These are phyloP conservation scores for Wickerhamomyces sydowiorum DNA, from an alignment of 805 yeast species.

Conservation along the genomic window DNA sequence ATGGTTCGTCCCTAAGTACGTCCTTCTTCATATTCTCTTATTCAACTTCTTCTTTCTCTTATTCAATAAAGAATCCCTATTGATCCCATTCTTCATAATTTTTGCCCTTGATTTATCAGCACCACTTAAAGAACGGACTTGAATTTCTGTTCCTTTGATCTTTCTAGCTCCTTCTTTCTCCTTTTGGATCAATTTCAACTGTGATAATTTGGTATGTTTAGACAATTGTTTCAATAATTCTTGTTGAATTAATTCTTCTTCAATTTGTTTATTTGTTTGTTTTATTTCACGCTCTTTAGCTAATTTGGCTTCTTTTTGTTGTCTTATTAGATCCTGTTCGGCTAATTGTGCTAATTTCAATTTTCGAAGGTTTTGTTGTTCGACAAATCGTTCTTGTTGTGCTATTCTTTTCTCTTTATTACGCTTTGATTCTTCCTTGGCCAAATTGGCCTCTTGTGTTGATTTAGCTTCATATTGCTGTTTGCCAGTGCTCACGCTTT, in stretches of 20 bases:
- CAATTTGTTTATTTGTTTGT: constrained; percentile 8
- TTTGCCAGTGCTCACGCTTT: constrained; percentile 25
- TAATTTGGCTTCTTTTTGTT: constrained; percentile 14
- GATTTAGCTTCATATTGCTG: constrained; percentile 18
- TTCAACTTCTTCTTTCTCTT: constrained; percentile 22
- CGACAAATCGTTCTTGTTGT: constrained; percentile 17
- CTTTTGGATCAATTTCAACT: constrained; percentile 7
- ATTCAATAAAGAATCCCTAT: constrained; percentile 14
- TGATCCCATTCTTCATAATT: constrained; percentile 10
- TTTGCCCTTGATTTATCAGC: constrained; percentile 4
- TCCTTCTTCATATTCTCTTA: constrained; percentile 7
- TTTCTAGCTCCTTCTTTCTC: constrained; percentile 9
- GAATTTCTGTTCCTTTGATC: constrained; percentile 7
- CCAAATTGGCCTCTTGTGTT: constrained; percentile 21
- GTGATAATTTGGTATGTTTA: not conserved
- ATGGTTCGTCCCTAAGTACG: too few relatives aligned
- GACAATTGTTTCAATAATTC: constrained; percentile 9
- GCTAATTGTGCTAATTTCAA: constrained; percentile 13
- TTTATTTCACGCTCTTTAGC: constrained; percentile 10
- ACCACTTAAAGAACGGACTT: constrained; percentile 4
- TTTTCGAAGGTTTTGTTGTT: constrained; percentile 20
- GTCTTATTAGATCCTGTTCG: constrained; percentile 14
- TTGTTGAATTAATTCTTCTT: constrained; percentile 6
- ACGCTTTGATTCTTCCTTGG: constrained; percentile 17
- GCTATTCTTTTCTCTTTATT: constrained; percentile 22